A percentile compares a stretch with the other conserved stretches of the same genome.
Evolutionary conservation across 1,284 basidiomycete genomes (phyloP).

Genomic region (Pulveroboletus sp.): DNA sequence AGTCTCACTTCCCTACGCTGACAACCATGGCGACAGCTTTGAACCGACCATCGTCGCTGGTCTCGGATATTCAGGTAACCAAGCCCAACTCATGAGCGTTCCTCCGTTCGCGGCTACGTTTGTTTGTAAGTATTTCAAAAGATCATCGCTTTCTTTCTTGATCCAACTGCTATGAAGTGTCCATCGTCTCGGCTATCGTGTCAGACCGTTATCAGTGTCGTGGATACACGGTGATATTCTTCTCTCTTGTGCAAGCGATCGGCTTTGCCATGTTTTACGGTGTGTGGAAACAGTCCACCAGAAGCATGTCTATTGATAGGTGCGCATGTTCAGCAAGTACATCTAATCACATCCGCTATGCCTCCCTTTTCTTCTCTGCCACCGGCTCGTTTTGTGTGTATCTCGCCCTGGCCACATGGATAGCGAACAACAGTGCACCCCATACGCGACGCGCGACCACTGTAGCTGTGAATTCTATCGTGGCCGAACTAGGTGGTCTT

Average conservation of each 20-base stretch:
- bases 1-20: background rate
- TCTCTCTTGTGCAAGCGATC: conserved; percentile 39
- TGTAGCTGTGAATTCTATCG: conserved; percentile 51
- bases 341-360: conserved; percentile 45
- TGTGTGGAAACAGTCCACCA: conserved; percentile 19
- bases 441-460: conserved; percentile 54
- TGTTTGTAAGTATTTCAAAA: background rate
- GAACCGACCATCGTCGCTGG: background rate
- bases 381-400: conserved; percentile 46
- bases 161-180: conserved; percentile 33
- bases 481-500: conserved; percentile 56
- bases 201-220: conserved; percentile 48
- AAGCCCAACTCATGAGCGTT: background rate
- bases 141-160: background rate
- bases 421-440: conserved; percentile 59
- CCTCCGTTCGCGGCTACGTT: background rate
- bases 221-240: conserved; percentile 42
- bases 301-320: background rate
- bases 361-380: conserved; percentile 52
- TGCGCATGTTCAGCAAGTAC: conserved; percentile 17
- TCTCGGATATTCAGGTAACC: background rate
- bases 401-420: conserved; percentile 50
- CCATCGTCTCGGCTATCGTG: conserved; percentile 42
- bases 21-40: background rate
- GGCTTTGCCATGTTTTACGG: conserved; percentile 52